phyloP scores from a whole-genome alignment of 2,329 filamentous ascomycete species.

The Kalaharituber pfeilii region DNA sequence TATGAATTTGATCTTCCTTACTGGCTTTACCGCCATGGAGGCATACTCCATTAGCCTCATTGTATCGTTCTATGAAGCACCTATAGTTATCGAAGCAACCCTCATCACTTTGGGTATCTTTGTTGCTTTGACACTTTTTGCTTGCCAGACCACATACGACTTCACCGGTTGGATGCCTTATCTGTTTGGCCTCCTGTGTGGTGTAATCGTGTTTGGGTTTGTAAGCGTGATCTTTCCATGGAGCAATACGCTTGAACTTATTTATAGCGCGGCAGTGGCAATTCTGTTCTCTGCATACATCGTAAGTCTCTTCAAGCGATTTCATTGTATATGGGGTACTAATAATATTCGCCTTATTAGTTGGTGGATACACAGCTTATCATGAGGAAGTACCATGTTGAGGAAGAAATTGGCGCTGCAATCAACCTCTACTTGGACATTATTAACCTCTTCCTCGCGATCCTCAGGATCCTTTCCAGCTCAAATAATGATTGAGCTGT shows the following conservation, averaged over 20 bases:
- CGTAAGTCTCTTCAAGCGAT: constrained; percentile 32
- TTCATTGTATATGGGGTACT: too few species aligned
- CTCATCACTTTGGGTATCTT: constrained; percentile 75
- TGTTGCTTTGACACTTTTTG: constrained; percentile 65
- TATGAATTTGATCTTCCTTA: constrained; percentile 81
- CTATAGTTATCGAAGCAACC: constrained; percentile 76
- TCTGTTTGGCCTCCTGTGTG: constrained; percentile 79
- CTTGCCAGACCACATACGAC: constrained; percentile 95
- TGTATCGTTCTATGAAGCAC: constrained; percentile 71
- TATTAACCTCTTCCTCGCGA: constrained; percentile 92
- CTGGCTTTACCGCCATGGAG: constrained; percentile 76
- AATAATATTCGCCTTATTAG: too few species aligned
- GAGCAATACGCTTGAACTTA: constrained; percentile 62
- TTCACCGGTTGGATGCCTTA: constrained; percentile 97
- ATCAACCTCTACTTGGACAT: constrained; percentile 93
- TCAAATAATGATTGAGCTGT: constrained; percentile 82
- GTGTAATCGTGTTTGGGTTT: constrained; percentile 79
- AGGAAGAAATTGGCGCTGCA: constrained; percentile 90
- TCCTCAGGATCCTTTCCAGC: constrained; percentile 88
- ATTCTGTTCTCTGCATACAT: constrained; percentile 91
- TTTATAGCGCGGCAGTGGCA: constrained; percentile 66
- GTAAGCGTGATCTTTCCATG: constrained; percentile 73
- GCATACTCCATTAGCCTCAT: constrained; percentile 88
- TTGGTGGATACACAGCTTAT: constrained; percentile 86
- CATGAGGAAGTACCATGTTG: constrained; percentile 88